Base-by-base conservation (phyloP, 1,284 basidiomycete genomes). In the Naganishia liquefaciens region DNA sequence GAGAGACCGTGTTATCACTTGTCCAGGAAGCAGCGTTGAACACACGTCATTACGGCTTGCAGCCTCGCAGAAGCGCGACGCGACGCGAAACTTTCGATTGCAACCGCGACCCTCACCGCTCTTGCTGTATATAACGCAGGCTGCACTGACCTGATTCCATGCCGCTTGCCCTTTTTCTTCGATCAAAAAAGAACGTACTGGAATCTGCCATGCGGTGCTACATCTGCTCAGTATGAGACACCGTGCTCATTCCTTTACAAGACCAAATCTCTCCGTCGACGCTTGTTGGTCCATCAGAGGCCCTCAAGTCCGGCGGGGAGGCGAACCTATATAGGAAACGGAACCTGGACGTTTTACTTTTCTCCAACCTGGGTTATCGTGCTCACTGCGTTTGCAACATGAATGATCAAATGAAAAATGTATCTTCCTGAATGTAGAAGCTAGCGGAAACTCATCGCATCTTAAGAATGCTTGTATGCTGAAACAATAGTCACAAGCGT, bases 241-340 rank as follows among this genome's bases (percentile, higher is more conserved):
- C 53, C 64, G 64, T 66, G 64, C 64, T 66, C 64, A 66, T 66
- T 66, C 64, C 51, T 43, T 28, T 43, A 66, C 64, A 62, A 66
- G 64, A 66, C 27, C 49, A 52, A 66, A 60, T 49, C 57, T 50
- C 57, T 46, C 49, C 40, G 58, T 47, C 58, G 53, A 28, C 49
- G 60, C 57, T 61, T 25, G 47, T 33, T 40, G 39, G 62, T 37
- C 53, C 64, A 51, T 61, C 27, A 37, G 64, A 60, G 64, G 57
- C 57, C 57, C 33, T 60, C 57, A 58, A 58, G 47, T 53, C 39
- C 43, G 58, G 60, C 57, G 42, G 42, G 64, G 44, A 25, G 62
- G 58, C 58, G 51, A 52, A 62, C 58, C 64, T 62, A 62, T 62
- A 66, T 66, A 66, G 64, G 64, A 66, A 66, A 66, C 64, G 64